Evolutionary conservation across 129 eudicot genomes (phyloP).

Genomic region (Lactuca saligna): DNA sequence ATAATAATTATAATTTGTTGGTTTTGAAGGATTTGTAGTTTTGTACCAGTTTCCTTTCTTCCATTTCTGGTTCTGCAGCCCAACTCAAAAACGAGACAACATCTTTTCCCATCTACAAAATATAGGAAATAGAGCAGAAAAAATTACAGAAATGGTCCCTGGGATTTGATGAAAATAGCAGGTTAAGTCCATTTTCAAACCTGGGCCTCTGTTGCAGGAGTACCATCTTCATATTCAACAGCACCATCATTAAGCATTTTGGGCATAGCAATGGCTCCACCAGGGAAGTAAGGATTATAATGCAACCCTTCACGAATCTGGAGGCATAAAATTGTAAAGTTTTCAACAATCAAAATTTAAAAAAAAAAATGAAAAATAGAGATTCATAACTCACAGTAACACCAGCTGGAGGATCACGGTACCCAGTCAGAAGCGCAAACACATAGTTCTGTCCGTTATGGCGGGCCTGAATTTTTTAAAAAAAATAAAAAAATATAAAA

Average conservation of each 20-base stretch:
- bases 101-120: constrained; percentile 91
- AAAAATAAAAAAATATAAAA: too few species aligned
- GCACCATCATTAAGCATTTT: constrained; percentile 97
- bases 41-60: constrained; percentile 86
- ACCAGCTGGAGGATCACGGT: constrained; percentile 98
- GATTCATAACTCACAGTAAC: constrained; percentile 52
- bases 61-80: constrained; percentile 99
- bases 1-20: not conserved
- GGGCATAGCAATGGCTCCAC: constrained; percentile 99
- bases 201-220: constrained; percentile 99
- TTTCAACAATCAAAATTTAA: too few species aligned
- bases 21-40: constrained; percentile 14
- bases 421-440: constrained; percentile 87
- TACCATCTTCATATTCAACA: constrained; percentile 96
- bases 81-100: constrained; percentile 75
- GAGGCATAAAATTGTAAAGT: too few species aligned
- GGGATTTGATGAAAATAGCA: too few species aligned
- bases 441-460: constrained; percentile 93
- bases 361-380: constrained; percentile 3
- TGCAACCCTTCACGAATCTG: constrained; percentile 94
- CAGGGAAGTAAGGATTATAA: constrained; percentile 97
- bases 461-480: constrained; percentile 53
- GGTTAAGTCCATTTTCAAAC: constrained; percentile 20
- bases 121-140: not conserved
- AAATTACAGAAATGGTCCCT: too few species aligned